Evolutionary conservation across 345 rosid genomes (phyloP), one percentile per base, ranked within the genome.

Genomic region (Acer saccharum): DNA sequence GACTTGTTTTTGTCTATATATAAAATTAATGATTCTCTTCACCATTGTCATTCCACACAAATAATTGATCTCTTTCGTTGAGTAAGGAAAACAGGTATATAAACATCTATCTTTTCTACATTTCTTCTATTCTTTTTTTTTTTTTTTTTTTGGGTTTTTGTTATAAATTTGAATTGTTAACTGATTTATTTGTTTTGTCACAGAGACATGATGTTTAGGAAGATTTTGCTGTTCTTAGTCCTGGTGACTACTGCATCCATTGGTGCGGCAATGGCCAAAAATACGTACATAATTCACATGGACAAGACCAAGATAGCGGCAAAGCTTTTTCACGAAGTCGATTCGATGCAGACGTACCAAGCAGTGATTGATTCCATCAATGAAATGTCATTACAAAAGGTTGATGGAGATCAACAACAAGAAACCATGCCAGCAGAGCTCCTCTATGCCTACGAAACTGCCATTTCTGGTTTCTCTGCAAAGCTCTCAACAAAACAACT

Each of bases 391-490:
- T 63, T 84, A 48, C 75, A 48, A 2, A 73, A 78, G 16, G 77
- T 76, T 10, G 77, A 81, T 68, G 32, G 65, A 13, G 75, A 76
- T 17, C 55, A 74, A 12, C 10, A 43, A 43, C 10, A 43, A 8
- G 46, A 43, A 9, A 43, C 10, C 46, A 35, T 27, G 76, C 20
- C 84, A 75, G 80, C 94, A 1, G 83, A 80, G 82, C 82, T 92
- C 20, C 85, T 91, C 29, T 89, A 92, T 21, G 83, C 81, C 57
- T 92, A 92, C 35, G 80, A 92, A 52, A 86, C 80, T 2, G 88
- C 88, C 54, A 66, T 90, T 65, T 86, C 88, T 7, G 98, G 97
- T 27, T 94, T 94, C 64, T 85, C 96, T 0, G 94, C 88, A 3
- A 85, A 78, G 83, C 96, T 92, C 72, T 88, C 91, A 6, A 17